Base-by-base conservation (phyloP, 1,139 yeast species). In the Sugiyamaella japonica region DNA sequence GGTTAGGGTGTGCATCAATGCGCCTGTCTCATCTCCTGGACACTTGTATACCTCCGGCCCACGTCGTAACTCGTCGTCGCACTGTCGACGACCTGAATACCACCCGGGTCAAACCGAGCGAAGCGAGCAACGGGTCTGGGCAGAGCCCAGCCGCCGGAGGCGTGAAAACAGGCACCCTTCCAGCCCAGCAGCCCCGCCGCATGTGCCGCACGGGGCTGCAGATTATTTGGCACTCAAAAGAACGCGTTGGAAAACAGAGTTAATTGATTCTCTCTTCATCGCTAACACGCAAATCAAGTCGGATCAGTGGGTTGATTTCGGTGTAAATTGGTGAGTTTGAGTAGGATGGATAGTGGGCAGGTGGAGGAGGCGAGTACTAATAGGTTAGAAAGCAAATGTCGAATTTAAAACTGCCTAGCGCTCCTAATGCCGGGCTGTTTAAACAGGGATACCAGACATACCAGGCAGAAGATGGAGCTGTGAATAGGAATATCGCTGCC, bases 391-490 rank as follows among this genome's bases (percentile, higher is more conserved):
- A n/a, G 12, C 32, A 34, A 34, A 45, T 45, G 49, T 45, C 49
- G 34, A 45, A 45, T 41, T 29, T 93, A 61, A 87, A 89, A 73
- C 77, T 93, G 60, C 99, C 99, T 48, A 85, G 84, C 66, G 96
- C 95, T 56, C 98, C 99, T 52, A 89, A 89, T 63, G 80, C 96
- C 41, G 96, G 97, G 60, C 80, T 93, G 50, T 93, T 93, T 77
- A 95, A 93, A 71, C 96, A 89, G 70, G 99, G 99, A n/a, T 91
- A 90, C 73, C 90, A 87, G 70, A 82, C 91, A 40, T 86, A 89
- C 66, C 80, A 88, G 52, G 85, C 86, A 68, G 91, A 90, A 32
- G 99, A 95, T 74, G 99, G 99, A 53, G 98, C 97, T 43, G 89
- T 93, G 56, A 81, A 82, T 64, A 82, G 97, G 68, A 93, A 95